These are phyloP conservation scores for Galerina marginata DNA, from an alignment of 768 basidiomycete species.

Conservation along the genomic window DNA sequence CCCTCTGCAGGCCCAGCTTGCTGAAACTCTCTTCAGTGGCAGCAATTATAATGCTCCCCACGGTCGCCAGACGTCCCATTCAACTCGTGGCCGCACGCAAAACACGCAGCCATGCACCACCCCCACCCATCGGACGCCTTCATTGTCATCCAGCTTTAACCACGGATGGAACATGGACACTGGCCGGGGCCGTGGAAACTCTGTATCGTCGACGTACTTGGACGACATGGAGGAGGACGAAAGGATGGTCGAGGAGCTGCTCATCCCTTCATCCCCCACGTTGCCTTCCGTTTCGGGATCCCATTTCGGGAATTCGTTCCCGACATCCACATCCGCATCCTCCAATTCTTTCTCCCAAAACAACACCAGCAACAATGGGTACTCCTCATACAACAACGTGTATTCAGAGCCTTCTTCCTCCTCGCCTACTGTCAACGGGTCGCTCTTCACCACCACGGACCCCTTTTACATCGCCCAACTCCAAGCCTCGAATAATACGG, in stretches of 20 bases:
- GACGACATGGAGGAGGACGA: constrained; percentile 55
- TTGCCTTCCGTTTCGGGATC: constrained; percentile 19
- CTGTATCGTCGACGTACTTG: constrained; percentile 5
- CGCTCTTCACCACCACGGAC: constrained; percentile 53
- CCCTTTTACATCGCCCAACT: constrained; percentile 57
- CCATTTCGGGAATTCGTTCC: constrained; percentile 19
- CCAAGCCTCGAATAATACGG: constrained; percentile 35
- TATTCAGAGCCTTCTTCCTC: constrained; percentile 17
- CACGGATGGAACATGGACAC: background rate
- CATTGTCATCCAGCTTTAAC: constrained; percentile 4
- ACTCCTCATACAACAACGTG: constrained; percentile 1
- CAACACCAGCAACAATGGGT: background rate
- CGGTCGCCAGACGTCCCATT: background rate
- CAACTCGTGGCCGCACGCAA: constrained; percentile 1
- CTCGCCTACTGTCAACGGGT: constrained; percentile 21
- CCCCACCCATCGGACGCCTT: constrained; percentile 33
- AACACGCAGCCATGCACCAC: constrained; percentile 51
- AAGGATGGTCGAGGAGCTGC: constrained; percentile 58
- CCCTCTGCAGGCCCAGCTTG: constrained; percentile 48
- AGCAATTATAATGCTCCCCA: background rate
- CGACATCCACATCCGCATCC: constrained; percentile 23
- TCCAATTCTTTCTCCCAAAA: constrained; percentile 12
- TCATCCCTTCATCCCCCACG: constrained; percentile 45
- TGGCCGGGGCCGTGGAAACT: constrained; percentile 22
- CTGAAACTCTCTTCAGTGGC: constrained; percentile 46